Conservation (phyloP, 2,329 filamentous ascomycete genomes). For the Hypomyces perniciosus region DNA sequence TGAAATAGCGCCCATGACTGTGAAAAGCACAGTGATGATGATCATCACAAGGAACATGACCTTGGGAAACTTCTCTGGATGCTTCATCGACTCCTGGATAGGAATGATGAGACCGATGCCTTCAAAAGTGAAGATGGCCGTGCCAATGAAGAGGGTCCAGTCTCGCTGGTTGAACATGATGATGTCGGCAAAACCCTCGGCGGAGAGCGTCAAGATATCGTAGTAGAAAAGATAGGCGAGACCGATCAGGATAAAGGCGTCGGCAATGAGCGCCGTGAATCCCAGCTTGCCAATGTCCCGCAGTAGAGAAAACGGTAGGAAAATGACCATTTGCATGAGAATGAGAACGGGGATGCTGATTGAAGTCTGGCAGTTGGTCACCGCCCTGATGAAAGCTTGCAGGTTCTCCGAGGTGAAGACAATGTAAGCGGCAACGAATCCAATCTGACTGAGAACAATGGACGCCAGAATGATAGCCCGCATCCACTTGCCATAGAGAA, state of each 20-base stretch:
- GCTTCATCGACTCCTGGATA: conserved; percentile 94
- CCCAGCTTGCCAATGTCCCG: conserved; percentile 96
- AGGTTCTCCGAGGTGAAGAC: conserved; percentile 96
- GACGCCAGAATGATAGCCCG: conserved; percentile 79
- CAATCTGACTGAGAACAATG: conserved; percentile 91
- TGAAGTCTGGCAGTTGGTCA: conserved; percentile 77
- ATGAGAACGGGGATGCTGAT: conserved; percentile 89
- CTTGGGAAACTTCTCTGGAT: conserved; percentile 81
- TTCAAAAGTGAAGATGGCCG: conserved; percentile 98
- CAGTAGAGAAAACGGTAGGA: conserved; percentile 87
- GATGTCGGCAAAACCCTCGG: conserved; percentile 75
- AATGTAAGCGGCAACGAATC: conserved; percentile 91
- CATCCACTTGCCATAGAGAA: conserved; percentile 88
- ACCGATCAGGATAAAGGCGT: conserved; percentile 89
- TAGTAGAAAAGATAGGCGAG: conserved; percentile 94
- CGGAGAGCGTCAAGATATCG: conserved; percentile 76
- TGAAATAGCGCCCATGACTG: conserved; percentile 84
- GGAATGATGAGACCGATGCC: conserved; percentile 96
- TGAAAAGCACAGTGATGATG: conserved; percentile 86
- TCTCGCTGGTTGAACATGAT: conserved; percentile 81
- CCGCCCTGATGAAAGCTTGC: conserved; percentile 88
- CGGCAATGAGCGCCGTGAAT: conserved; percentile 87
- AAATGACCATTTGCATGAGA: conserved; percentile 89
- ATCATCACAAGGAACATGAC: conserved; percentile 91
- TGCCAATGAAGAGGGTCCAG: conserved; percentile 98